Conservation (phyloP, 73 alveolate species). For the Uronychia binucleata region DNA sequence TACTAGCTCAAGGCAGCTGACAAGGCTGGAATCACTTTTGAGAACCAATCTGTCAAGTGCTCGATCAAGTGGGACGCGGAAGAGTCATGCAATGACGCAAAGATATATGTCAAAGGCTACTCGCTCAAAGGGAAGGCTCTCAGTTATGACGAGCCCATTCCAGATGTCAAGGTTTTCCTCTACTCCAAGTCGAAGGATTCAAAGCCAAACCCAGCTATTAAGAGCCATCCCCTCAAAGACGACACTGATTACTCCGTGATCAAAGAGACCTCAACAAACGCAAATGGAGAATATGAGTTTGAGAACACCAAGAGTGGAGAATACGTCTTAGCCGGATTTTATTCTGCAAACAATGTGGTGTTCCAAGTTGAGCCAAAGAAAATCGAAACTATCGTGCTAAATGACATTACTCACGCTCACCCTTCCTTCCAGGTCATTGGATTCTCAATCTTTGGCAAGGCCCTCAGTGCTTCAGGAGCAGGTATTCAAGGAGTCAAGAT, state of each 20-base stretch:
- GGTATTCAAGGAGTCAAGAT: slow-evolving; percentile 74
- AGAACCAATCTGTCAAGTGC: slow-evolving; percentile 1
- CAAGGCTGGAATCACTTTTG: slow-evolving; percentile 20
- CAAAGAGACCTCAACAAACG: neutral
- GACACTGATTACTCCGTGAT: neutral
- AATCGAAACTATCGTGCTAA: slow-evolving; percentile 1
- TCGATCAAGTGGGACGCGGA: slow-evolving; percentile 35
- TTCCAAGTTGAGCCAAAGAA: slow-evolving; percentile 32
- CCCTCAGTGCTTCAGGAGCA: slow-evolving; percentile 58
- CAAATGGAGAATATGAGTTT: slow-evolving; percentile 19
- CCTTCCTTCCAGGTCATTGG: slow-evolving; percentile 59
- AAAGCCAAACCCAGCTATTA: neutral
- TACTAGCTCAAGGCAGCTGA: neutral
- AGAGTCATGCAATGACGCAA: slow-evolving; percentile 7
- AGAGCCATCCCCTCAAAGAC: slow-evolving; percentile 13
- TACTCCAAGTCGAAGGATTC: neutral
- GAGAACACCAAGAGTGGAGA: slow-evolving; percentile 9
- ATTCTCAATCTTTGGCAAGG: slow-evolving; percentile 74
- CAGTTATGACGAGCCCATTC: slow-evolving; percentile 29
- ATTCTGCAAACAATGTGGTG: slow-evolving; percentile 13
- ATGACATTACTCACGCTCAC: slow-evolving; percentile 8
- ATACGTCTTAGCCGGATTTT: slow-evolving; percentile 16
- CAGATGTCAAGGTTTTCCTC: slow-evolving; percentile 4
- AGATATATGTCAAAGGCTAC: slow-evolving; percentile 16
- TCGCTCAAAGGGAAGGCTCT: slow-evolving; percentile 13